Evolutionary conservation across 2,329 filamentous ascomycete genomes (phyloP).

Genomic region (Ceratocystiopsis sp.): DNA sequence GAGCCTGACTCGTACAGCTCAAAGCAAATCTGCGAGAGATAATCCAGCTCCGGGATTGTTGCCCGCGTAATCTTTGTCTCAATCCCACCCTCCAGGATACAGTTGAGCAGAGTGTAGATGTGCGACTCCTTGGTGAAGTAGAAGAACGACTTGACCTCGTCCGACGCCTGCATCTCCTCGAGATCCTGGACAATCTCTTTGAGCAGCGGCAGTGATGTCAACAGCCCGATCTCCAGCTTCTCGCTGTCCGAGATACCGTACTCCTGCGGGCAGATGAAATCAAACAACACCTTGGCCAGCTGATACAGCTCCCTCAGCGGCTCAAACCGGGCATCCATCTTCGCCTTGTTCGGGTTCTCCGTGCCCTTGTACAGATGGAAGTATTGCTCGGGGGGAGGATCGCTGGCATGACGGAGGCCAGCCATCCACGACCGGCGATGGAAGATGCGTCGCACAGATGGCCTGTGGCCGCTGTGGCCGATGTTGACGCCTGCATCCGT

Average conservation of each 20-base stretch:
- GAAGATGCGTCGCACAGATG: constrained; percentile 28
- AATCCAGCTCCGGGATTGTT: constrained; percentile 92
- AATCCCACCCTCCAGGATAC: constrained; percentile 90
- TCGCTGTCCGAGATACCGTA: constrained; percentile 92
- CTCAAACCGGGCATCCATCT: constrained; percentile 69
- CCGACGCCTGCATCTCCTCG: constrained; percentile 90
- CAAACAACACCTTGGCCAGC: constrained; percentile 85
- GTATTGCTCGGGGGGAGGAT: constrained; percentile 53
- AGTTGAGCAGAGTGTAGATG: constrained; percentile 95
- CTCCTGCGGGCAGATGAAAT: constrained; percentile 96
- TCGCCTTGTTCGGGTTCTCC: constrained; percentile 54
- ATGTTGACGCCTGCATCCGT: too few relatives aligned
- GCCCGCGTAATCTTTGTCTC: constrained; percentile 93
- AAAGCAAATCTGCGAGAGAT: constrained; percentile 93
- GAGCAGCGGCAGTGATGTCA: constrained; percentile 82
- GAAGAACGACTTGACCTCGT: constrained; percentile 89
- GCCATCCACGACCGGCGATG: constrained; percentile 43
- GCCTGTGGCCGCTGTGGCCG: background rate
- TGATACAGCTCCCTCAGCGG: constrained; percentile 87
- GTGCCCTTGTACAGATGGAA: constrained; percentile 73
- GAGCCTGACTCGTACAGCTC: constrained; percentile 94
- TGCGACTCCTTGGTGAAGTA: constrained; percentile 99
- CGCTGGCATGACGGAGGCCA: constrained; percentile 26
- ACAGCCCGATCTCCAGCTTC: constrained; percentile 92
- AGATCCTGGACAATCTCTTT: constrained; percentile 95